Conservation (phyloP, 176 grass and related monocot species). For the Poa annua region DNA sequence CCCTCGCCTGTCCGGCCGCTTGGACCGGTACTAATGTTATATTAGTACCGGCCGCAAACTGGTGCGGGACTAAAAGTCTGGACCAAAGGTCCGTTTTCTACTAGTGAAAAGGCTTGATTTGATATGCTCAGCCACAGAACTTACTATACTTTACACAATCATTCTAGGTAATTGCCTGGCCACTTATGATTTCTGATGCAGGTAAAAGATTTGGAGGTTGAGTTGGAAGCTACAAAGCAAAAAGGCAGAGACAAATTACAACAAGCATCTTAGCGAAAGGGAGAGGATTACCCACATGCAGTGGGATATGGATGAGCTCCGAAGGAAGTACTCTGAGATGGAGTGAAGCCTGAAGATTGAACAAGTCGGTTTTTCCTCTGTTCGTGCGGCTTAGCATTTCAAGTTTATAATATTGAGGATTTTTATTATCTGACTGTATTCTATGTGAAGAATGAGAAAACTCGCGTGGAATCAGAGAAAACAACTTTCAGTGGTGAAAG, state of each 20-base stretch:
- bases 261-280: constrained; percentile 89
- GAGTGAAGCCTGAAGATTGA: constrained; percentile 70
- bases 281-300: constrained; percentile 94
- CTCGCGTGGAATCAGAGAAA: constrained; percentile 67
- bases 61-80: too few species aligned
- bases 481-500: constrained; percentile 65
- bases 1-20: too few species aligned
- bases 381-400: constrained; percentile 21
- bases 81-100: too few species aligned
- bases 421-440: constrained; percentile 22
- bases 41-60: too few species aligned
- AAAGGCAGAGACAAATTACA: constrained; percentile 88
- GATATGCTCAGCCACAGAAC: too few species aligned
- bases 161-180: constrained; percentile 28
- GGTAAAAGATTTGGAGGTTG: constrained; percentile 99
- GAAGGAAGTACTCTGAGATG: constrained; percentile 88
- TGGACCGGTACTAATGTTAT: too few species aligned
- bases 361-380: constrained; percentile 55
- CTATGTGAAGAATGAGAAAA: constrained; percentile 75
- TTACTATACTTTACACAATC: too few species aligned
- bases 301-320: constrained; percentile 98
- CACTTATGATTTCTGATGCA: constrained; percentile 49
- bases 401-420: constrained; percentile 26
- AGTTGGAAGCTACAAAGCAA: constrained; percentile 89
- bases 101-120: too few species aligned